Percentiles rank a stretch among this genome's conserved stretches.
These are phyloP conservation scores for Paxillus involutus DNA, from an alignment of 768 basidiomycete genomes.

Conservation along the genomic window DNA sequence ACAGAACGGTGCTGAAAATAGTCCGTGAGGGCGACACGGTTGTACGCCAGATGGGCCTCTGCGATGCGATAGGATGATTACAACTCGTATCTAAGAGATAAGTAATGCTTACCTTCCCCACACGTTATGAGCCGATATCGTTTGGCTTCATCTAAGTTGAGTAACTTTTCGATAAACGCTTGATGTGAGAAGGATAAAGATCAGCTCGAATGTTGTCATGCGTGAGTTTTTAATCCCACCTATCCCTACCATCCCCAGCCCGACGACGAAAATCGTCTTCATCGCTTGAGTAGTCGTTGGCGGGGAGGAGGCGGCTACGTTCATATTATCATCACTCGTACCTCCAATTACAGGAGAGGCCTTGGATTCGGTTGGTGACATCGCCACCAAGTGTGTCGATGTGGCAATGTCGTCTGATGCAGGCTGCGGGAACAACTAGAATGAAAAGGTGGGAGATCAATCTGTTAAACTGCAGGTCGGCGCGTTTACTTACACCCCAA, in stretches of 20 bases:
- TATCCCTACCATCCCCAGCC: slow-evolving; percentile 64
- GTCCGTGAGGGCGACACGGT: slow-evolving; percentile 51
- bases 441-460: background rate
- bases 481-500: background rate
- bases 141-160: slow-evolving; percentile 50
- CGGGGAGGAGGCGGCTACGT: background rate
- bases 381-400: background rate
- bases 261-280: slow-evolving; percentile 33
- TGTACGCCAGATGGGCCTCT: slow-evolving; percentile 52
- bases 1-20: slow-evolving; percentile 62
- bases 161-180: slow-evolving; percentile 72
- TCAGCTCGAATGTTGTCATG: background rate
- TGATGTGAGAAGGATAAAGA: background rate
- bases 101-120: slow-evolving; percentile 48
- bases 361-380: background rate
- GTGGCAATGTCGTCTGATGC: background rate
- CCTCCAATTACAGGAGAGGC: background rate
- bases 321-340: background rate
- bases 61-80: slow-evolving; percentile 3
- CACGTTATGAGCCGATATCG: slow-evolving; percentile 57
- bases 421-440: background rate
- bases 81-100: slow-evolving; percentile 22
- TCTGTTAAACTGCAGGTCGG: background rate
- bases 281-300: background rate
- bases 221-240: slow-evolving; percentile 29